phyloP scores from a whole-genome alignment of 805 yeast species.

The Candida golubevii region DNA sequence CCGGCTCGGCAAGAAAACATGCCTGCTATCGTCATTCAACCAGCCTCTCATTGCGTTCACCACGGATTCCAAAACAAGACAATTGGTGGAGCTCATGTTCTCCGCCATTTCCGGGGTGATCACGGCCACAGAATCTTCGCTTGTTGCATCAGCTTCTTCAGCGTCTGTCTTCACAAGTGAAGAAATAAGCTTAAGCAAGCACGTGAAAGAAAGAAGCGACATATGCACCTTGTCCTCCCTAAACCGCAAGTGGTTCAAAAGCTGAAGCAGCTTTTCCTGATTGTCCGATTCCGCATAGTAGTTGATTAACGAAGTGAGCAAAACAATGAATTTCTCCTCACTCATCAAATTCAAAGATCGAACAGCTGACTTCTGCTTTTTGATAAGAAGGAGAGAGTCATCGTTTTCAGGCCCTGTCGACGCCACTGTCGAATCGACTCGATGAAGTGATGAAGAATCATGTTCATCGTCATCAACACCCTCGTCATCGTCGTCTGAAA shows the following conservation, averaged over 20 bases:
- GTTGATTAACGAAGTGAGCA: conserved; percentile 24
- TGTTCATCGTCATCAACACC: background rate
- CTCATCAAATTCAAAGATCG: conserved; percentile 28
- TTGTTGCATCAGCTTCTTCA: conserved; percentile 17
- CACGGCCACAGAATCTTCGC: background rate
- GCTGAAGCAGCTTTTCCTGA: conserved; percentile 16
- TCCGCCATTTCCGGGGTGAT: background rate
- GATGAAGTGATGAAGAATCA: no score
- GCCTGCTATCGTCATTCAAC: conserved; percentile 25
- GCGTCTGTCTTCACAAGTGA: conserved; percentile 12
- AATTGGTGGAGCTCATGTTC: conserved; percentile 4
- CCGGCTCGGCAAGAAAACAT: conserved; percentile 17
- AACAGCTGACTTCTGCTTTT: conserved; percentile 22
- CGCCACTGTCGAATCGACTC: background rate
- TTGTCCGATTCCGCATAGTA: conserved; percentile 21
- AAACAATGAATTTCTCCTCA: conserved; percentile 33
- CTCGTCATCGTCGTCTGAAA: conserved; percentile 1
- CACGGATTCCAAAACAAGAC: conserved; percentile 23
- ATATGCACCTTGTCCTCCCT: conserved; percentile 15
- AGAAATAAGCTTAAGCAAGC: conserved; percentile 24
- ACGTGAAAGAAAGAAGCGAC: conserved; percentile 31
- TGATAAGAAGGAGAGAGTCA: conserved; percentile 3
- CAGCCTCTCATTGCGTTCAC: conserved; percentile 26
- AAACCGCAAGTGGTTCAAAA: conserved; percentile 25
- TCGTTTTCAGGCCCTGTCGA: background rate